phyloP scores from a whole-genome alignment of 2,329 filamentous ascomycete species.

The Neopestalotiopsis sp. region DNA sequence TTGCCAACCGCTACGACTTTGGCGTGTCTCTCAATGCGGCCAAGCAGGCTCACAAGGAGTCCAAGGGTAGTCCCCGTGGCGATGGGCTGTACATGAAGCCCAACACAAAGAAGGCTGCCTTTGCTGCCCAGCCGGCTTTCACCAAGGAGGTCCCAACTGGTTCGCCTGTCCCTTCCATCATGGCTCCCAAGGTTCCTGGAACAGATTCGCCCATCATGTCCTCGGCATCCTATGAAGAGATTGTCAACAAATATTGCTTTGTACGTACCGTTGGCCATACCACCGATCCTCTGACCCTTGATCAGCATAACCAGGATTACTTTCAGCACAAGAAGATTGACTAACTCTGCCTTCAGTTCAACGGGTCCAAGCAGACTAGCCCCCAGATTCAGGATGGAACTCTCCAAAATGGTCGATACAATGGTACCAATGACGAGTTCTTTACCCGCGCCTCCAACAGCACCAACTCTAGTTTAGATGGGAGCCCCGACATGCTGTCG shows the following conservation, averaged over 20 bases:
- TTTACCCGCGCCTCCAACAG: conserved; percentile 38
- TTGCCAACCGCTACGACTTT: conserved; percentile 95
- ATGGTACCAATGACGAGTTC: conserved; percentile 45
- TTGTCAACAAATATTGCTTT: conserved; percentile 99
- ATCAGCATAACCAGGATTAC: neutral
- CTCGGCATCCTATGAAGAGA: conserved; percentile 91
- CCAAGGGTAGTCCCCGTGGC: conserved; percentile 54
- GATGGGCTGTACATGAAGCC: conserved; percentile 64
- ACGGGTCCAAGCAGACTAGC: conserved; percentile 61
- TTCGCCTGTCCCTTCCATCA: conserved; percentile 4
- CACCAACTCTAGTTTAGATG: conserved; percentile 41
- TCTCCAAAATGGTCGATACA: conserved; percentile 46
- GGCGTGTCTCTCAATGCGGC: conserved; percentile 87
- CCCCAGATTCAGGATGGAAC: conserved; percentile 56
- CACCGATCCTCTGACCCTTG: conserved; percentile 18
- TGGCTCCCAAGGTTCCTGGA: conserved; percentile 38
- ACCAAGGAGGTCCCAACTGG: conserved; percentile 20
- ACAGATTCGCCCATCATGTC: conserved; percentile 68
- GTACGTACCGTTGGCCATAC: conserved; percentile 71
- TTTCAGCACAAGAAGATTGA: conserved; percentile 18
- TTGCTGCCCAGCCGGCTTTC: conserved; percentile 22
- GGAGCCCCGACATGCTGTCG: conserved; percentile 40
- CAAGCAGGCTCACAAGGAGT: conserved; percentile 74
- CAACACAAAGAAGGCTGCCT: conserved; percentile 42
- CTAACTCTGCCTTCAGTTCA: conserved; percentile 53